phyloP scores from a whole-genome alignment of 192 early-diverging fungal species.

The Backusella australiensis region DNA sequence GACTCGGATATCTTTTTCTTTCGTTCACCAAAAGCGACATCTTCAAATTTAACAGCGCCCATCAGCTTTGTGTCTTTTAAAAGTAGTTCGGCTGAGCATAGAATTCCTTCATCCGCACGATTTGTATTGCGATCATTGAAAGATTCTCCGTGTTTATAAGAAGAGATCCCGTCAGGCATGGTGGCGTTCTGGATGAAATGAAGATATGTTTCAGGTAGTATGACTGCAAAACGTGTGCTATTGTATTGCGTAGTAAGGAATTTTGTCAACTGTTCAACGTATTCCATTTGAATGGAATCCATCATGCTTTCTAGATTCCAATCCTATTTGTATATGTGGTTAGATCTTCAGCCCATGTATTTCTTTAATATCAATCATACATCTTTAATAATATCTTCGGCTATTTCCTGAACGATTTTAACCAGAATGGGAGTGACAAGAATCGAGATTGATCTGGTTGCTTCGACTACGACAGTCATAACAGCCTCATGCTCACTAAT shows the following conservation, averaged over 20 bases:
- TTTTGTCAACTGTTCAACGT: slow-evolving; percentile 53
- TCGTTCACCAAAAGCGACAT: slow-evolving; percentile 49
- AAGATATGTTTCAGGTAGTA: slow-evolving; percentile 53
- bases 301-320: slow-evolving; percentile 64
- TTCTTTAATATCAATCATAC: slow-evolving; percentile 22
- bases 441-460: slow-evolving; percentile 53
- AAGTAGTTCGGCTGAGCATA: slow-evolving; percentile 64
- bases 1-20: slow-evolving; percentile 42
- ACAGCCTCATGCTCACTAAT: slow-evolving; percentile 34
- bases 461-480: slow-evolving; percentile 48
- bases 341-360: not conserved
- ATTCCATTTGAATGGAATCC: slow-evolving; percentile 62
- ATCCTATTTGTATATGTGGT: slow-evolving; percentile 38
- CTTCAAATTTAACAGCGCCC: slow-evolving; percentile 49
- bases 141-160: slow-evolving; percentile 46
- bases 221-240: slow-evolving; percentile 54
- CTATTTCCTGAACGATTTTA: slow-evolving; percentile 62
- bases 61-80: slow-evolving; percentile 50
- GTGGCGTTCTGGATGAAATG: slow-evolving; percentile 74
- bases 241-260: slow-evolving; percentile 47
- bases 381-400: slow-evolving; percentile 54
- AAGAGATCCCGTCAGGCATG: slow-evolving; percentile 54
- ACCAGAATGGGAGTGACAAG: slow-evolving; percentile 68
- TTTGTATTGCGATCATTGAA: slow-evolving; percentile 46
- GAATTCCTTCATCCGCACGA: slow-evolving; percentile 52